Evolutionary conservation across 2,329 filamentous ascomycete species (phyloP).

Genomic region (Xylaria sp.): DNA sequence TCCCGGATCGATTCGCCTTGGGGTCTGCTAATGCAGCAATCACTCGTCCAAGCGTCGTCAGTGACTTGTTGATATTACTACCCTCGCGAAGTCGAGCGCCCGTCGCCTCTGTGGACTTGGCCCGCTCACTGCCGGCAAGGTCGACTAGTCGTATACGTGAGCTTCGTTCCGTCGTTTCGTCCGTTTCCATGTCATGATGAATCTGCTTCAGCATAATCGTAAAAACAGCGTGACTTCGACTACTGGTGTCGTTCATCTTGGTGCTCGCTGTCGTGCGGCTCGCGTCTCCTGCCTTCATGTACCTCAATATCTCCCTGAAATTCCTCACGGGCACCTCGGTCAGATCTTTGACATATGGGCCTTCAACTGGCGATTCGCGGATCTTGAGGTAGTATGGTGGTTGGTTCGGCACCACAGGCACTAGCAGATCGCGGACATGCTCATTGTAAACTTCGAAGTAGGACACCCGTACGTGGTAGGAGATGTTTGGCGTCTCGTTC

Average conservation of each 20-base stretch:
- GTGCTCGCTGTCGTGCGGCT: slow-evolving; percentile 91
- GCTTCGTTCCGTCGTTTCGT: slow-evolving; percentile 94
- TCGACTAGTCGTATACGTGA: slow-evolving; percentile 95
- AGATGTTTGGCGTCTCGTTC: slow-evolving; percentile 86
- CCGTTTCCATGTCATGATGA: slow-evolving; percentile 94
- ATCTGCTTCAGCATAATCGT: slow-evolving; percentile 99
- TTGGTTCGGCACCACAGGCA: slow-evolving; percentile 71
- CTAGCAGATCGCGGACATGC: slow-evolving; percentile 91
- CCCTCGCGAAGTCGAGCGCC: slow-evolving; percentile 90
- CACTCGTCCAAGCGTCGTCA: slow-evolving; percentile 92
- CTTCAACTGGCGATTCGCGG: slow-evolving; percentile 91
- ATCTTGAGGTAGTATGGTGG: slow-evolving; percentile 95
- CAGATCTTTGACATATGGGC: slow-evolving; percentile 95
- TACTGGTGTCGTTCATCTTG: slow-evolving; percentile 99
- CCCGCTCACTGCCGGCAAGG: slow-evolving; percentile 90
- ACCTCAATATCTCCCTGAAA: slow-evolving; percentile 83
- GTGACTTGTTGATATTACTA: slow-evolving; percentile 98
- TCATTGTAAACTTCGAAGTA: slow-evolving; percentile 99
- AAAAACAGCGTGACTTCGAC: slow-evolving; percentile 95
- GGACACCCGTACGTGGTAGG: slow-evolving; percentile 95
- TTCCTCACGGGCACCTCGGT: slow-evolving; percentile 91
- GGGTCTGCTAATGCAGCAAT: slow-evolving; percentile 86
- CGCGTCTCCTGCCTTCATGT: slow-evolving; percentile 88
- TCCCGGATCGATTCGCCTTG: slow-evolving; percentile 61
- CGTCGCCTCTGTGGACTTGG: slow-evolving; percentile 93